Conservation (phyloP, 345 rosid genomes). For the Gossypium mustelinum region DNA sequence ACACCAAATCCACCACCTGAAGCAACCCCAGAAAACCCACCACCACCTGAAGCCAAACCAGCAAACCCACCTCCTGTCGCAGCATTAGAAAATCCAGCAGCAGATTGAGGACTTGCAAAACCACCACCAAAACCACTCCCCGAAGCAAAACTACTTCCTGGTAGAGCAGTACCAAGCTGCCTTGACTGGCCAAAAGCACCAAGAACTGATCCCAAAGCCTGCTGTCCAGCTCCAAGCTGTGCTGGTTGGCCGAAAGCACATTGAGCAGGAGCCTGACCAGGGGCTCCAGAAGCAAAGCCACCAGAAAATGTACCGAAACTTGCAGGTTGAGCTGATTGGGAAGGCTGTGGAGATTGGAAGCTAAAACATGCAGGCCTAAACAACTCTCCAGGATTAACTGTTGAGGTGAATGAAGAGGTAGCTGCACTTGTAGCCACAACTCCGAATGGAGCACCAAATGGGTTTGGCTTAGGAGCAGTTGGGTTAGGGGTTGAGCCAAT, state of each 20-base stretch:
- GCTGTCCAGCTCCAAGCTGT: slow-evolving; percentile 77
- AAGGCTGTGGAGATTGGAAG: slow-evolving; percentile 54
- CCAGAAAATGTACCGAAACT: slow-evolving; percentile 51
- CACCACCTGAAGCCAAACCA: slow-evolving; percentile 44
- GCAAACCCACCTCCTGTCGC: slow-evolving; percentile 46
- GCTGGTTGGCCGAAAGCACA: slow-evolving; percentile 78
- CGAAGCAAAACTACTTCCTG: slow-evolving; percentile 60
- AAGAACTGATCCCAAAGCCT: slow-evolving; percentile 87
- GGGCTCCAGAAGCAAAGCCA: slow-evolving; percentile 46
- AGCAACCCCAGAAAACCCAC: slow-evolving; percentile 49
- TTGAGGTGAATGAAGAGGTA: slow-evolving; percentile 48
- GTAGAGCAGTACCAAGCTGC: slow-evolving; percentile 65
- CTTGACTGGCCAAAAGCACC: slow-evolving; percentile 96
- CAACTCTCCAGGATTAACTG: slow-evolving; percentile 75
- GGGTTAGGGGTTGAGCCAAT: slow-evolving; percentile 55
- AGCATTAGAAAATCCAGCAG: slow-evolving; percentile 56
- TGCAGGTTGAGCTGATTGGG: slow-evolving; percentile 56
- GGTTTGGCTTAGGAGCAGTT: slow-evolving; percentile 51
- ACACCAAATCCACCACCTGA: slow-evolving; percentile 41
- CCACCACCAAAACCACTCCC: slow-evolving; percentile 52
- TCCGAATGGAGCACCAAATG: slow-evolving; percentile 72
- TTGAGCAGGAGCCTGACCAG: slow-evolving; percentile 52
- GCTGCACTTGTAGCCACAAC: slow-evolving; percentile 40
- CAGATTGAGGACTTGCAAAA: slow-evolving; percentile 43
- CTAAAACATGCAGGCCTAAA: slow-evolving; percentile 88